phyloP scores from a whole-genome alignment of 495 filamentous ascomycete species.

The Aspergillus carlsbadensis region DNA sequence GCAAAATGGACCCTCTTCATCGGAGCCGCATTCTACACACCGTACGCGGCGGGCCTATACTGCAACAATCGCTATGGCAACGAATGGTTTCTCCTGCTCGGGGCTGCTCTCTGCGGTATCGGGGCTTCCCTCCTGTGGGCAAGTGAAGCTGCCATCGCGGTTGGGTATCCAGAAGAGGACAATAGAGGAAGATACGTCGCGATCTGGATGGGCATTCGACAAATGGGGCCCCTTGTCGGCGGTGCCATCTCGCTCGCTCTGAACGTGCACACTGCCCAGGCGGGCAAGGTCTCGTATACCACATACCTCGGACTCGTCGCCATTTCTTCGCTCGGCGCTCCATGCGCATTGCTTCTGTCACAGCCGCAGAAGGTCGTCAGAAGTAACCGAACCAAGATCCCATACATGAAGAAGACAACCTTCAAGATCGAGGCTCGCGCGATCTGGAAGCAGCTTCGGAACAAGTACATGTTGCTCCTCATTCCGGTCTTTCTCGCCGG shows the following conservation, averaged over 20 bases:
- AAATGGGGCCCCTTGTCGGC: slow-evolving; percentile 56
- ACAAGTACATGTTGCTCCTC: slow-evolving; percentile 50
- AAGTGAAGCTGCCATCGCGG: slow-evolving; percentile 55
- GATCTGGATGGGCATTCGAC: slow-evolving; percentile 58
- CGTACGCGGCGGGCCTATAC: slow-evolving; percentile 57
- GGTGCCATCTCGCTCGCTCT: slow-evolving; percentile 55
- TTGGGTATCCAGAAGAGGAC: slow-evolving; percentile 54
- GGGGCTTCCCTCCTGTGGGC: slow-evolving; percentile 58
- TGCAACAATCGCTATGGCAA: slow-evolving; percentile 58
- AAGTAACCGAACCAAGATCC: slow-evolving; percentile 43
- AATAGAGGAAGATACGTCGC: slow-evolving; percentile 47
- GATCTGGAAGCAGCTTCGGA: slow-evolving; percentile 44
- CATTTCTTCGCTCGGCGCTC: slow-evolving; percentile 51
- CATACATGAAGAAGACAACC: slow-evolving; percentile 40
- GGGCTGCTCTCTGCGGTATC: slow-evolving; percentile 53
- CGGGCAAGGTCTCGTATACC: slow-evolving; percentile 53
- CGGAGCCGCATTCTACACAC: slow-evolving; percentile 55
- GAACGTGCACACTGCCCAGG: slow-evolving; percentile 43
- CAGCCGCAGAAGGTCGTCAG: slow-evolving; percentile 55
- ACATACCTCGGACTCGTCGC: slow-evolving; percentile 56
- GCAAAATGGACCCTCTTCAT: slow-evolving; percentile 53
- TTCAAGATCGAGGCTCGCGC: slow-evolving; percentile 44
- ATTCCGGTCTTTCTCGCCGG: slow-evolving; percentile 55
- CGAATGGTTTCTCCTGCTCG: slow-evolving; percentile 57
- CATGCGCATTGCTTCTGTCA: slow-evolving; percentile 51